Evolutionary conservation across 1,284 basidiomycete species (phyloP).

Genomic region (Athelia sp.): DNA sequence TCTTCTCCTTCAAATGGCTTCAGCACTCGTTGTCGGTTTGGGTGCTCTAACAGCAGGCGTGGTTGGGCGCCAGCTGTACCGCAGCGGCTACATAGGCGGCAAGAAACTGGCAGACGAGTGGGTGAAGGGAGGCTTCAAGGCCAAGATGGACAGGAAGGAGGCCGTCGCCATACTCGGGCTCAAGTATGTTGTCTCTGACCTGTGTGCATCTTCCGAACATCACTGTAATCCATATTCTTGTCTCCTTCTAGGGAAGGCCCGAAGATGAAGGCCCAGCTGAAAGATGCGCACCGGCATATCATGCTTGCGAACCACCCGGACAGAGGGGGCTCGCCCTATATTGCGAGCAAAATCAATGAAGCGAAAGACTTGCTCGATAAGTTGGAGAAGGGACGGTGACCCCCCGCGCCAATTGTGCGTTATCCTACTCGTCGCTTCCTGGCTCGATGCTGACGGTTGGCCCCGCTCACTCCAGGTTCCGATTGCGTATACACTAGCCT

Average conservation of each 20-base stretch:
- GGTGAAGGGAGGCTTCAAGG: slow-evolving; percentile 91
- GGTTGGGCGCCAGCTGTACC: slow-evolving; percentile 65
- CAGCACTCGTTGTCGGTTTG: slow-evolving; percentile 73
- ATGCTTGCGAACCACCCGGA: slow-evolving; percentile 98
- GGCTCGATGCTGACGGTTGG: no score
- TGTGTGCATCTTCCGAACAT: slow-evolving; percentile 6
- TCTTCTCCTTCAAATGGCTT: slow-evolving; percentile 49
- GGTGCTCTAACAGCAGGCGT: slow-evolving; percentile 79
- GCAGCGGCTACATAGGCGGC: slow-evolving; percentile 51
- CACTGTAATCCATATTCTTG: slow-evolving; percentile 7
- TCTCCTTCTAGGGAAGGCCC: slow-evolving; percentile 64
- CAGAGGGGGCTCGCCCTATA: slow-evolving; percentile 90
- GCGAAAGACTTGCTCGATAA: slow-evolving; percentile 83
- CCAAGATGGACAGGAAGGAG: slow-evolving; percentile 95
- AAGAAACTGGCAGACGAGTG: slow-evolving; percentile 76
- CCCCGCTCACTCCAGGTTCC: no score
- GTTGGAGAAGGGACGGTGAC: slow-evolving; percentile 45
- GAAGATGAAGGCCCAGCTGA: slow-evolving; percentile 64
- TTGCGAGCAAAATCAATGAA: slow-evolving; percentile 98
- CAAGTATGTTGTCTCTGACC: slow-evolving; percentile 55
- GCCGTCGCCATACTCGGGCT: slow-evolving; percentile 91
- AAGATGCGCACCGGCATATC: slow-evolving; percentile 88
- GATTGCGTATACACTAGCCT: no score
- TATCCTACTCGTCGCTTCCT: no score
- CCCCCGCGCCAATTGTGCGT: slow-evolving; percentile 84